Percentiles rank a stretch among this genome's conserved stretches.
Conservation (phyloP, 2,329 filamentous ascomycete genomes). For the Coniella lustricola region DNA sequence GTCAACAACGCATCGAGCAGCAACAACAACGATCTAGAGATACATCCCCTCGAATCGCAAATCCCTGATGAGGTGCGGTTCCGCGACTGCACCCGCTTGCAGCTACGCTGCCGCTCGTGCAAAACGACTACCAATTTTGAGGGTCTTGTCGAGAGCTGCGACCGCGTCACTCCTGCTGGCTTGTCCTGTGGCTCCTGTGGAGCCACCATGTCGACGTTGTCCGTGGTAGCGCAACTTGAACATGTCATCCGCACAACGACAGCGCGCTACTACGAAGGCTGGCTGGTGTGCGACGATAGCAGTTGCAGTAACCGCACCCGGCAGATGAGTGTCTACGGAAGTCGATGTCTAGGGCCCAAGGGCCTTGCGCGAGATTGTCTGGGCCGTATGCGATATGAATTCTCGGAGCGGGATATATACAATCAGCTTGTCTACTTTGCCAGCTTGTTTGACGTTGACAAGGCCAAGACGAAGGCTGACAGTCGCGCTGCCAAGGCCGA, state of each 20-base stretch:
- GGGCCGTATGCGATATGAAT: constrained; percentile 84
- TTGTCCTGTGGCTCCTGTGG: constrained; percentile 67
- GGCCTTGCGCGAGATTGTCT: constrained; percentile 78
- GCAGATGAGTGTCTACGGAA: constrained; percentile 89
- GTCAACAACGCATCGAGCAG: constrained; percentile 42
- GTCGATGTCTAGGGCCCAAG: constrained; percentile 79
- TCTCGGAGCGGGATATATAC: constrained; percentile 82
- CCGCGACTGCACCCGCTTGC: constrained; percentile 68
- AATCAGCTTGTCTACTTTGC: constrained; percentile 90
- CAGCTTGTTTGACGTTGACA: constrained; percentile 82
- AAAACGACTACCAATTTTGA: constrained; percentile 66
- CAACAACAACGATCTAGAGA: constrained; percentile 55
- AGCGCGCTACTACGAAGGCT: constrained; percentile 83
- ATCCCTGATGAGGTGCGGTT: constrained; percentile 90
- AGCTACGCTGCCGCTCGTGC: constrained; percentile 76
- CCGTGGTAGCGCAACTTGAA: constrained; percentile 81
- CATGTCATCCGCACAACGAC: constrained; percentile 72
- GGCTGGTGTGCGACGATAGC: constrained; percentile 84
- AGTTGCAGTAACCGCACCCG: constrained; percentile 81
- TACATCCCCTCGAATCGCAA: constrained; percentile 88
- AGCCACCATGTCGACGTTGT: constrained; percentile 59
- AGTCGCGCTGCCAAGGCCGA: constrained; percentile 28
- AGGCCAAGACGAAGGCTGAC: constrained; percentile 51
- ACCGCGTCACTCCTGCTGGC: constrained; percentile 64
- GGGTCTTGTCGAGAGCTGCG: constrained; percentile 55